Base-by-base conservation (phyloP, 73 alveolate genomes). In the Paramecium primaurelia region DNA sequence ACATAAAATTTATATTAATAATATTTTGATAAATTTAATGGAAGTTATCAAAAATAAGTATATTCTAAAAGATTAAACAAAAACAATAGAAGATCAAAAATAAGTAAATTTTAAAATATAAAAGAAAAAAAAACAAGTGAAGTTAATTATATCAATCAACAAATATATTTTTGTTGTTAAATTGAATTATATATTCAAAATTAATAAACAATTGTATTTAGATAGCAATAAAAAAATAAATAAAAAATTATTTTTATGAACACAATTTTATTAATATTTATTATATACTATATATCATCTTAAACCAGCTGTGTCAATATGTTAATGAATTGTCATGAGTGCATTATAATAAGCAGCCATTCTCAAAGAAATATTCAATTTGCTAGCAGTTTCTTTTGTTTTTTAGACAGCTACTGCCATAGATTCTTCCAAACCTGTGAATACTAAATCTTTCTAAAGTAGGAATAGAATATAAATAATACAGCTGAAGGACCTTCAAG, bases 341-440 rank as follows among this genome's bases (percentile, higher is more conserved):
- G 94, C 94, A 89, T 89, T 89, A 77, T 87, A 93, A 90, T 93
- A 86, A 44, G 95, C 95, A 40, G 99, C 98, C 85, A 95, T 96
- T 95, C 99, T 96, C 87, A 96, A 83, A 59, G 93, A 85, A 20
- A 87, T 77, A 71, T 87, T 58, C 58, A 58, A 45, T 20, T 92
- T 93, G 47, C 73, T 90, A 2, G 97, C 92, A 2, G 94, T 89
- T 38, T 75, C 92, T 69, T 92, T 93, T 10, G 94, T 86, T 75
- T 68, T 90, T 71, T 95, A 34, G 44, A 92, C 95, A 6, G 99
- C 96, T 6, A 71, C 96, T 38, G 95, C 69, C 99, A 96, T 96
- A 32, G 96, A 92, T 75, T 96, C 99, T 60, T 96, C 99, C 51
- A 96, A 95, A 12, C 98, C 98, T 45, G 98, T 92, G 94, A 94